phyloP scores from a whole-genome alignment of 2,329 filamentous ascomycete genomes.

The Sporothrix brunneoviolacea region DNA sequence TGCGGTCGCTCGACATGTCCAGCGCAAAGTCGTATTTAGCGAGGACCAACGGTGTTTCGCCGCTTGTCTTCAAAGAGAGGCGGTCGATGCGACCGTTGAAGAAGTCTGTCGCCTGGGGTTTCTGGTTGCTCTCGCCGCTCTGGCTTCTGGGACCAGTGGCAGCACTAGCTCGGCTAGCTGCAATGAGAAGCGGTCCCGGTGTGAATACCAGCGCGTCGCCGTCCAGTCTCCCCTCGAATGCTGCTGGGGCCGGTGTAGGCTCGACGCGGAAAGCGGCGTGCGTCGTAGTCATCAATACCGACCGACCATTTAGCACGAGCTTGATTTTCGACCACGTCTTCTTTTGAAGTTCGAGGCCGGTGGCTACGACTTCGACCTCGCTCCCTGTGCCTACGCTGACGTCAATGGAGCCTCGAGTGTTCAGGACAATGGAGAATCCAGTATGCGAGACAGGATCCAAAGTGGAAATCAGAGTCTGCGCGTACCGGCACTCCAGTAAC shows the following conservation, averaged over 20 bases:
- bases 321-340: too few species aligned
- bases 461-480: not conserved
- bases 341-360: too few species aligned
- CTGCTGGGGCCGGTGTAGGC: too few species aligned
- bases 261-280: too few species aligned
- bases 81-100: conserved; percentile 12
- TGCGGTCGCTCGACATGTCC: conserved; percentile 1
- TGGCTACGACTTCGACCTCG: too few species aligned
- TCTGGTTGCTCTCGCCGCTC: too few species aligned
- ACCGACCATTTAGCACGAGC: too few species aligned
- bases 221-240: too few species aligned
- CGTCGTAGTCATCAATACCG: too few species aligned
- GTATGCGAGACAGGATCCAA: not conserved
- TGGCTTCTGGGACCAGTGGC: too few species aligned
- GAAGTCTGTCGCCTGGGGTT: not conserved
- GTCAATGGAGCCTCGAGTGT: not conserved
- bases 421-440: not conserved
- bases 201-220: too few species aligned
- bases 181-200: not conserved
- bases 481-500: not conserved
- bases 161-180: not conserved
- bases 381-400: not conserved
- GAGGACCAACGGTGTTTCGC: not conserved
- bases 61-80: too few species aligned
- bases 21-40: conserved; percentile 2